phyloP scores from a whole-genome alignment of 345 rosid species.

The Sapria himalayana region DNA sequence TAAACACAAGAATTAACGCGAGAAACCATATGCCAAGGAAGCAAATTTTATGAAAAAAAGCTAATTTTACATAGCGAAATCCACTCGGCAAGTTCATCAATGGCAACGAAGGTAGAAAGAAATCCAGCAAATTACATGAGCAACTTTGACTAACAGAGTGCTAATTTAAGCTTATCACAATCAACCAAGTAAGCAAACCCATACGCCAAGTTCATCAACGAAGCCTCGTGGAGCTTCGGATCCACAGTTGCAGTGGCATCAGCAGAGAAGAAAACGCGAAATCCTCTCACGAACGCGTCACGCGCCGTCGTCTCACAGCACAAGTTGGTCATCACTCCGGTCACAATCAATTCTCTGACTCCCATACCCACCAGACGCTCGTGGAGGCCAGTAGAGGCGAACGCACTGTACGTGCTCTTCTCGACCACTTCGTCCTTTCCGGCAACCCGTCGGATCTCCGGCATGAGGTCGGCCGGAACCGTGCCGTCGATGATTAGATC shows the following conservation, averaged over 20 bases:
- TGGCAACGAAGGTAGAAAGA: no score
- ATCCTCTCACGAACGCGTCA: conserved; percentile 51
- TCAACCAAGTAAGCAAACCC: conserved; percentile 68
- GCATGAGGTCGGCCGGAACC: conserved; percentile 24
- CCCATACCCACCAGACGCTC: conserved; percentile 32
- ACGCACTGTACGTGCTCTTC: conserved; percentile 63
- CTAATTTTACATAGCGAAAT: no score
- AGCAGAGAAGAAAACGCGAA: conserved; percentile 53
- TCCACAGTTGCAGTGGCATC: conserved; percentile 50
- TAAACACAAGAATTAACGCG: no score
- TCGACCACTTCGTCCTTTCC: conserved; percentile 26
- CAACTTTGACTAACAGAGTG: not conserved
- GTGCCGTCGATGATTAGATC: conserved; percentile 45
- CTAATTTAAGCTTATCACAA: conserved; percentile 12
- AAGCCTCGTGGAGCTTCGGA: conserved; percentile 36
- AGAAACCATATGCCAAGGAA: no score
- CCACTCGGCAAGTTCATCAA: no score
- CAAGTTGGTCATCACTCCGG: conserved; percentile 55
- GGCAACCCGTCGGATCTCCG: conserved; percentile 16
- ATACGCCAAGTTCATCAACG: conserved; percentile 43
- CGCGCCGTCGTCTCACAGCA: conserved; percentile 89
- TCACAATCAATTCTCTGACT: conserved; percentile 51
- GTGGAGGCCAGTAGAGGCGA: conserved; percentile 28
- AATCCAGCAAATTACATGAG: no score
- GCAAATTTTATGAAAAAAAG: no score